Evolutionary conservation across 305 asterid species (phyloP).

Genomic region (Vinca major): DNA sequence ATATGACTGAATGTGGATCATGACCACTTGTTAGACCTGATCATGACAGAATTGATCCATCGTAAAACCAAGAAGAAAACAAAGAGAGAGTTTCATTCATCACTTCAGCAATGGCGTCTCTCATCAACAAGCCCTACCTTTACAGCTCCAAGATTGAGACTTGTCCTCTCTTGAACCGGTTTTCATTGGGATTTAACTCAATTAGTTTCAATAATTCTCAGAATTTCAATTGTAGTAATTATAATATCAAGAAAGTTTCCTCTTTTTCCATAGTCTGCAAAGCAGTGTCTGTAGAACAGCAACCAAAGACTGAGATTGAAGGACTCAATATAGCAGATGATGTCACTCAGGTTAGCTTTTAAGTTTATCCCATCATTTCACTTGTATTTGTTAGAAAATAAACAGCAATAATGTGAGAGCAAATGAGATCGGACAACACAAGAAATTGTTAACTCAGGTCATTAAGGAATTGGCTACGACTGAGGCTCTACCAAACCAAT

Average conservation of each 20-base stretch:
- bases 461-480: too few species aligned
- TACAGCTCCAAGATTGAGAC: constrained; percentile 29
- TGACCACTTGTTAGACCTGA: too few species aligned
- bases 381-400: too few species aligned
- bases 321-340: constrained; percentile 92
- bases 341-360: constrained; percentile 66
- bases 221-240: neutral
- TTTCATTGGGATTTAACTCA: constrained; percentile 22
- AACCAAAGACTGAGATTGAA: constrained; percentile 47
- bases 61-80: too few species aligned
- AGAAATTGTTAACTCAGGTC: too few species aligned
- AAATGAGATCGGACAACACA: too few species aligned
- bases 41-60: too few species aligned
- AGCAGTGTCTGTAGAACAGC: constrained; percentile 51
- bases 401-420: too few species aligned
- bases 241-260: constrained; percentile 8
- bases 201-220: constrained; percentile 11
- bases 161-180: constrained; percentile 15
- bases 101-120: constrained; percentile 42
- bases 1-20: too few species aligned
- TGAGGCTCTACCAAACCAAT: too few species aligned
- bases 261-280: constrained; percentile 30
- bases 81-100: too few species aligned
- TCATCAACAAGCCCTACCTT: constrained; percentile 41
- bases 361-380: neutral